Evolutionary conservation across 148 eudicot genomes (phyloP), one percentile per base, ranked within the genome.

Genomic region (Tetragonia tetragonoides): DNA sequence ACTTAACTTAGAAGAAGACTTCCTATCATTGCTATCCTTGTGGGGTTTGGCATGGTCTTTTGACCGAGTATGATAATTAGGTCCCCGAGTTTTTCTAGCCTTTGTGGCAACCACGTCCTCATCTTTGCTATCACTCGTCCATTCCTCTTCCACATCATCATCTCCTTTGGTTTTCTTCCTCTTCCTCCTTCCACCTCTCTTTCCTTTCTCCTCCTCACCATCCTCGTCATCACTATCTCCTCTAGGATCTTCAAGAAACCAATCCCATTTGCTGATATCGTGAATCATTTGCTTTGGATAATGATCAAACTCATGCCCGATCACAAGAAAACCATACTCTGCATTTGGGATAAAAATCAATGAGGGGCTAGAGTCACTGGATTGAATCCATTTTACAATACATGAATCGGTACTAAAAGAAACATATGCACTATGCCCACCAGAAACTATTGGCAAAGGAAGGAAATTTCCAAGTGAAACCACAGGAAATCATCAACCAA

Each of bases 271-370:
- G 81, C 82, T 86, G 82, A 85, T 68, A 42, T 86, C 90, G 11
- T 78, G 74, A 57, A 90, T 90, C 90, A 83, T 87, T 75, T 75
- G 84, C 86, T 89, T 90, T 0, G 94, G 88, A 81, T 90, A 93
- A 56, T 83, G 77, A 74, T 95, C 95, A 86, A 95, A 93, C 78
- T 95, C 98, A 73, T 90, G 95, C 24, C 98, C 97, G 40, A 87
- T 87, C n/a, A 93, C 92, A 75, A 95, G 85, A 73, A 95, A 93
- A n/a, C 93, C 97, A 81, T 93, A 93, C 78, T 95, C 99, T 95
- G 92, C 82, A 88, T 42, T 81, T 68, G 71, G 74, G 59, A 47
- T 7, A 68, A 53, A 44, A 75, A 59, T 16, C 37, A 21, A 3
- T 17, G n/a, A 54, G 4, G 60, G 49, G 46, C 4, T 66, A 68